phyloP scores from a whole-genome alignment of 306 rosid species.

The Ormosia semicastrata region DNA sequence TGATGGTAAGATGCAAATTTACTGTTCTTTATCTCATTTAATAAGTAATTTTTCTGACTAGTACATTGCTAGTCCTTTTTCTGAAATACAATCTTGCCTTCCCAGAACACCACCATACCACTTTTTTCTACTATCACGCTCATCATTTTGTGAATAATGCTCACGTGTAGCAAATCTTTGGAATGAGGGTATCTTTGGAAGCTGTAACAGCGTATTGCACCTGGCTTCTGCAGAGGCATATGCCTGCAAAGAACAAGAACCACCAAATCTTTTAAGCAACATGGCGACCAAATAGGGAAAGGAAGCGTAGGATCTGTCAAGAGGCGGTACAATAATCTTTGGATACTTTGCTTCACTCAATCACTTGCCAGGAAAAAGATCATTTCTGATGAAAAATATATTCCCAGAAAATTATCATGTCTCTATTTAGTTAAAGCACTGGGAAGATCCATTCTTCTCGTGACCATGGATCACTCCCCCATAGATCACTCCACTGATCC shows the following conservation, averaged over 20 bases:
- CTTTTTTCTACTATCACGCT: conserved; percentile 69
- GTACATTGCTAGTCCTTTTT: too few species aligned
- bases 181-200: conserved; percentile 98
- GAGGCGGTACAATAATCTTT: background rate
- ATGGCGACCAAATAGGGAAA: conserved; percentile 14
- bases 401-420: background rate
- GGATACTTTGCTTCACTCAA: background rate
- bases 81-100: conserved; percentile 92
- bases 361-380: background rate
- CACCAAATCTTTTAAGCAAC: conserved; percentile 13
- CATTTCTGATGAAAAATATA: background rate
- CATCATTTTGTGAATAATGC: conserved; percentile 73
- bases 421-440: background rate
- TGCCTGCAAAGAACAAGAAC: conserved; percentile 62
- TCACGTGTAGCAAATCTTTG: conserved; percentile 92
- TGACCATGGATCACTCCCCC: too few species aligned
- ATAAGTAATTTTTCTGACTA: too few species aligned
- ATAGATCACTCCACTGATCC: too few species aligned
- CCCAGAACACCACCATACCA: conserved; percentile 88
- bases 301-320: conserved; percentile 7
- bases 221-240: conserved; percentile 96
- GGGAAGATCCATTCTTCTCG: background rate
- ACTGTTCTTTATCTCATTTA: too few species aligned
- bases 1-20: too few species aligned
- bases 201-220: conserved; percentile 64